These are phyloP conservation scores for Panicum virgatum DNA, from an alignment of 202 grass and related monocot species.

Conservation along the genomic window DNA sequence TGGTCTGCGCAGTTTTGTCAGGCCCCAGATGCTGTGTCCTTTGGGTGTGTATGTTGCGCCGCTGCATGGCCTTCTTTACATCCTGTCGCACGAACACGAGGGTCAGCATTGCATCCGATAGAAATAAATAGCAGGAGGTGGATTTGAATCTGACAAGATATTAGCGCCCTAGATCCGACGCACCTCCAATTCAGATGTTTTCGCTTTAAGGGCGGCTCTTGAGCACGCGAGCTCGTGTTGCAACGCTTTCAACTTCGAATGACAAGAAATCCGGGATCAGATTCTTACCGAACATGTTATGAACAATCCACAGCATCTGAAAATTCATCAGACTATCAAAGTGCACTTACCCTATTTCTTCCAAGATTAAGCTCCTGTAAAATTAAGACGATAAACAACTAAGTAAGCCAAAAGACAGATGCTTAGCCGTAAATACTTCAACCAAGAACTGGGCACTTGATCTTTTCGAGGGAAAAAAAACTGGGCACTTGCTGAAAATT, in stretches of 20 bases:
- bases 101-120: background rate
- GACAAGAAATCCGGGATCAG: background rate
- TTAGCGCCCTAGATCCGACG: background rate
- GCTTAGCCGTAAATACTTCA: background rate
- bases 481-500: background rate
- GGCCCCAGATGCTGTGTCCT: conserved; percentile 8
- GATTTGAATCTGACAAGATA: background rate
- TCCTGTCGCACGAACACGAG: conserved; percentile 31
- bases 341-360: conserved; percentile 47
- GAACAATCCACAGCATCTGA: background rate
- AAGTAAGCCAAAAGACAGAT: background rate
- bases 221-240: conserved; percentile 56
- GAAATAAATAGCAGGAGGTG: background rate
- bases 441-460: background rate
- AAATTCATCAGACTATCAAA: conserved; percentile 19
- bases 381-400: background rate
- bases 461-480: no score
- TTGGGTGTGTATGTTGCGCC: conserved; percentile 15
- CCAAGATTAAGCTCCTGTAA: conserved; percentile 58
- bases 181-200: conserved; percentile 53
- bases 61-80: conserved; percentile 36
- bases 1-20: conserved; percentile 25
- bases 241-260: conserved; percentile 50
- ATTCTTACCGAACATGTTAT: background rate
- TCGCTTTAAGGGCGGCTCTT: conserved; percentile 41